phyloP scores from a whole-genome alignment of 2,329 filamentous ascomycete genomes.

The Cadophora malorum region DNA sequence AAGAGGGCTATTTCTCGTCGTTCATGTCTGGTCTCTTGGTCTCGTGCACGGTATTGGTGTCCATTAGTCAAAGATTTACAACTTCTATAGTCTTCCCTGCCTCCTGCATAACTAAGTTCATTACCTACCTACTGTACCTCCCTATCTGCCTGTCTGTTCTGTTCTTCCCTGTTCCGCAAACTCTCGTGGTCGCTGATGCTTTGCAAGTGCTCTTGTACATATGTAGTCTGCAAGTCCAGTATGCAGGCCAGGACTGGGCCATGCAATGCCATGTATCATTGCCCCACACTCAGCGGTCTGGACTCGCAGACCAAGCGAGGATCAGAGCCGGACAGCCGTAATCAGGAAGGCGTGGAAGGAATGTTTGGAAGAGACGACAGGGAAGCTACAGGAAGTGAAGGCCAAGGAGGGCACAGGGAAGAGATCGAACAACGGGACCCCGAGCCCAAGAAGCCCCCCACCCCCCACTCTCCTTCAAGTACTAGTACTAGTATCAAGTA shows the following conservation, averaged over 20 bases:
- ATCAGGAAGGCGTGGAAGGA: neutral
- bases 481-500: no score
- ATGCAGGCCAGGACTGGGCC: neutral
- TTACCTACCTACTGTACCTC: neutral
- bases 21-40: no score
- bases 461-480: neutral
- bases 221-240: neutral
- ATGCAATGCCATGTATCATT: neutral
- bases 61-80: no score
- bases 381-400: neutral
- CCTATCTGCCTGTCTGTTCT: no score
- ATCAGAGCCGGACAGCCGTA: constrained; percentile 2
- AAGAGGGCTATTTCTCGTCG: no score
- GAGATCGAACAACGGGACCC: neutral
- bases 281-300: neutral
- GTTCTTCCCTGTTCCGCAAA: neutral
- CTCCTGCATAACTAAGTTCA: no score
- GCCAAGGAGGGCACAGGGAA: no score
- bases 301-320: constrained; percentile 4
- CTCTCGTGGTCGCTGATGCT: neutral
- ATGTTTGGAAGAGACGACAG: neutral
- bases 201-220: neutral
- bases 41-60: no score
- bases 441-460: no score
- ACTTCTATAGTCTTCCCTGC: no score